These are phyloP conservation scores for Geotrichum restrictum DNA, from an alignment of 1,139 yeast genomes.

Conservation along the genomic window DNA sequence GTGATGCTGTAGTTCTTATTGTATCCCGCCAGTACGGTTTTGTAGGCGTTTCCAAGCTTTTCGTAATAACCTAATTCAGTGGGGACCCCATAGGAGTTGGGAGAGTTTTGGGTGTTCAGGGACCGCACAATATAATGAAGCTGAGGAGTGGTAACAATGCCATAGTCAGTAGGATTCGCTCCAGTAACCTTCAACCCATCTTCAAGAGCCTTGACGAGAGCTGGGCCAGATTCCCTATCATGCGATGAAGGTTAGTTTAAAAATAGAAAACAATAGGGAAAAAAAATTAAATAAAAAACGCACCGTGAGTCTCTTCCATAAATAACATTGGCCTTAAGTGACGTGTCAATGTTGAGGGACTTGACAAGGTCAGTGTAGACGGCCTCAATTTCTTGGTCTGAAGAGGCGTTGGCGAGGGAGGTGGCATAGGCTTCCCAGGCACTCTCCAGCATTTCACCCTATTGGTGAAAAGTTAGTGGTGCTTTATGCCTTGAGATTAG, in stretches of 20 bases:
- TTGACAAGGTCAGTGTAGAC: constrained; percentile 36
- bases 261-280: no score
- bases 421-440: constrained; percentile 86
- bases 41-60: constrained; percentile 53
- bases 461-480: constrained; percentile 1
- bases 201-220: constrained; percentile 57
- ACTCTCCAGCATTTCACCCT: constrained; percentile 85
- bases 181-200: constrained; percentile 58
- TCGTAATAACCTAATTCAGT: constrained; percentile 67
- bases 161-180: constrained; percentile 53
- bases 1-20: constrained; percentile 43
- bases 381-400: constrained; percentile 38
- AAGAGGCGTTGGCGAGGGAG: constrained; percentile 62
- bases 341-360: constrained; percentile 45
- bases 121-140: constrained; percentile 81
- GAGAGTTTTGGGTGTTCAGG: constrained; percentile 50
- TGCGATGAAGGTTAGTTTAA: constrained; percentile 41
- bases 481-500: no score
- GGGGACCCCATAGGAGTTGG: constrained; percentile 54
- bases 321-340: constrained; percentile 44
- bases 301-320: constrained; percentile 50
- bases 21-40: constrained; percentile 38
- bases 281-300: no score
- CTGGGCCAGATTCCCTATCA: constrained; percentile 66
- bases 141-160: constrained; percentile 87